Evolutionary conservation across 1,284 basidiomycete species (phyloP).

Genomic region (Ustilago cynodontis): DNA sequence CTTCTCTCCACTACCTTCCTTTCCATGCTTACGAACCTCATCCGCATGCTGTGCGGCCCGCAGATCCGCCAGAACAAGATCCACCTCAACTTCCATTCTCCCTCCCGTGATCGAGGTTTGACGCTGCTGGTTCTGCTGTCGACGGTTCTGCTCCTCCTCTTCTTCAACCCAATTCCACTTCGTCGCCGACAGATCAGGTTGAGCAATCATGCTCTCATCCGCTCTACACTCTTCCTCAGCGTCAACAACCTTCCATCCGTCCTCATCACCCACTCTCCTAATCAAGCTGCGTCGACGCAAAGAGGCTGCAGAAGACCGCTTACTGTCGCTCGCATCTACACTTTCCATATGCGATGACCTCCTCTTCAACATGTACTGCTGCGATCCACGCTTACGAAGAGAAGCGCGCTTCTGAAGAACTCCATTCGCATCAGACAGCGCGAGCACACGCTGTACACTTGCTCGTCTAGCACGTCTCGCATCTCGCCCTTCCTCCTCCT

Average conservation of each 20-base stretch:
- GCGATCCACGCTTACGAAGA: slow-evolving; percentile 9
- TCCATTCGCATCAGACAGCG: slow-evolving; percentile 24
- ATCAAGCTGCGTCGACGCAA: slow-evolving; percentile 26
- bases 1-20: slow-evolving; percentile 9
- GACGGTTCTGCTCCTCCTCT: slow-evolving; percentile 19
- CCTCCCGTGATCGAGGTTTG: background rate
- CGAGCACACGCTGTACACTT: slow-evolving; percentile 39
- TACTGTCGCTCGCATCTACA: slow-evolving; percentile 4
- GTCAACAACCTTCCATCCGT: slow-evolving; percentile 27
- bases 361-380: slow-evolving; percentile 20
- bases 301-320: slow-evolving; percentile 20
- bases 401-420: slow-evolving; percentile 15
- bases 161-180: slow-evolving; percentile 20
- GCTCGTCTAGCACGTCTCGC: slow-evolving; percentile 10
- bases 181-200: background rate
- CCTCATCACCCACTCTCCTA: slow-evolving; percentile 4
- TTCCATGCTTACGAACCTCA: background rate
- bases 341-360: slow-evolving; percentile 24
- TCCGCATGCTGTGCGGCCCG: slow-evolving; percentile 19
- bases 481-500: background rate
- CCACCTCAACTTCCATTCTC: slow-evolving; percentile 22
- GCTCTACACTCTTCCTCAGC: background rate
- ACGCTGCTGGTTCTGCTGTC: background rate
- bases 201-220: slow-evolving; percentile 15
- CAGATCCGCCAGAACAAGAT: slow-evolving; percentile 19